phyloP scores from a whole-genome alignment of 2,329 filamentous ascomycete species.

The Orbilia oligospora region DNA sequence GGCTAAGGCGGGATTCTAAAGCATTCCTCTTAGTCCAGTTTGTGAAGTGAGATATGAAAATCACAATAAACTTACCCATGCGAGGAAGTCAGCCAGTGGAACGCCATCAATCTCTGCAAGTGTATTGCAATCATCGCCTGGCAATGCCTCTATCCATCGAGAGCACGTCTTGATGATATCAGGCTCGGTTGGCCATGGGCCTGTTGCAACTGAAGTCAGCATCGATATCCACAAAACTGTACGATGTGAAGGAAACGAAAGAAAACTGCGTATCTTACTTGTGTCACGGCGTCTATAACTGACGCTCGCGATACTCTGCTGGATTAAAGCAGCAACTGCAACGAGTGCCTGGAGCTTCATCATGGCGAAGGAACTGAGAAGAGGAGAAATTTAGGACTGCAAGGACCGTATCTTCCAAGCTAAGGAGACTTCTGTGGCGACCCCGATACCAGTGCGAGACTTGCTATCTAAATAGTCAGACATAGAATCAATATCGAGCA shows the following conservation, averaged over 20 bases:
- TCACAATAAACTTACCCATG: constrained; percentile 12
- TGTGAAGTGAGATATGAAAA: too few relatives aligned
- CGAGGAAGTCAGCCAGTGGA: constrained; percentile 23
- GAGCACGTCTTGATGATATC: constrained; percentile 33
- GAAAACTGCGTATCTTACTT: constrained; percentile 32
- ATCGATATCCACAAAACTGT: neutral
- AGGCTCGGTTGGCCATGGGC: constrained; percentile 43
- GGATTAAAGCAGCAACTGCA: constrained; percentile 6
- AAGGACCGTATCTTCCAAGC: neutral
- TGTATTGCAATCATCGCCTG: constrained; percentile 39
- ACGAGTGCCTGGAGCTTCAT: constrained; percentile 35
- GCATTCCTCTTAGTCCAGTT: neutral
- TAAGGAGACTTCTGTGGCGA: neutral
- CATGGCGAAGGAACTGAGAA: neutral
- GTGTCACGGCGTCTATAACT: constrained; percentile 29
- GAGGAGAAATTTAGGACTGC: neutral
- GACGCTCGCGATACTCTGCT: constrained; percentile 3
- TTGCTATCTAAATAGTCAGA: constrained; percentile 12
- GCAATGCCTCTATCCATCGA: constrained; percentile 39
- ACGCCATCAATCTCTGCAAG: constrained; percentile 38
- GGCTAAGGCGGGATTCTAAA: constrained; percentile 30
- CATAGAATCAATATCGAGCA: neutral
- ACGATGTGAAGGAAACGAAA: neutral
- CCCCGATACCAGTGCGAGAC: constrained; percentile 1
- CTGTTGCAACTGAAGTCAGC: constrained; percentile 11